Evolutionary conservation across 768 basidiomycete genomes (phyloP).

Genomic region (Termitomyces sp.): DNA sequence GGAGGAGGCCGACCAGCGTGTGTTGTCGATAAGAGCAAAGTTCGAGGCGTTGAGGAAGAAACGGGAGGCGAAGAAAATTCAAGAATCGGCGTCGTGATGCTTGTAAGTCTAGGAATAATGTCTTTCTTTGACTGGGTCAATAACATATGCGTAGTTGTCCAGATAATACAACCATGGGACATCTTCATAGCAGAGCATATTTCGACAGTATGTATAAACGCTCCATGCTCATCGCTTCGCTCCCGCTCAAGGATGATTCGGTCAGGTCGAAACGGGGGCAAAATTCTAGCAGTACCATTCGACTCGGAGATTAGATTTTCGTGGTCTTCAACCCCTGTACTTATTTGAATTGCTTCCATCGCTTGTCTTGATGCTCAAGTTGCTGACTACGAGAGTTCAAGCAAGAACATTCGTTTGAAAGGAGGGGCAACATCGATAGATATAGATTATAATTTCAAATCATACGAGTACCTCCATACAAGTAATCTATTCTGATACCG

Average conservation of each 20-base stretch:
- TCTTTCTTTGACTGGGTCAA: not conserved
- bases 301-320: not conserved
- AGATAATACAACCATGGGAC: not conserved
- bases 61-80: constrained; percentile 23
- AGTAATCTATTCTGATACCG: no score
- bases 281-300: no score
- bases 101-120: not conserved
- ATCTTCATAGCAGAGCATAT: not conserved
- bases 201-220: not conserved
- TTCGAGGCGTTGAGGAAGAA: constrained; percentile 54
- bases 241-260: not conserved
- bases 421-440: no score
- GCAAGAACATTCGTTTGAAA: no score
- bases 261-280: not conserved
- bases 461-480: no score
- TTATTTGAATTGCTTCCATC: not conserved
- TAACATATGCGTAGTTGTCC: not conserved
- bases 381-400: not conserved
- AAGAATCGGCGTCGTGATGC: constrained; percentile 4
- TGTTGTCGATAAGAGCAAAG: constrained; percentile 58
- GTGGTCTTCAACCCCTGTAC: not conserved
- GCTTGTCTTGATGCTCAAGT: not conserved
- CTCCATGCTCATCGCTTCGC: not conserved
- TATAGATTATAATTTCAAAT: no score
- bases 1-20: constrained; percentile 83